Conservation (phyloP, 2,329 filamentous ascomycete genomes). For the Huntiella decipiens region DNA sequence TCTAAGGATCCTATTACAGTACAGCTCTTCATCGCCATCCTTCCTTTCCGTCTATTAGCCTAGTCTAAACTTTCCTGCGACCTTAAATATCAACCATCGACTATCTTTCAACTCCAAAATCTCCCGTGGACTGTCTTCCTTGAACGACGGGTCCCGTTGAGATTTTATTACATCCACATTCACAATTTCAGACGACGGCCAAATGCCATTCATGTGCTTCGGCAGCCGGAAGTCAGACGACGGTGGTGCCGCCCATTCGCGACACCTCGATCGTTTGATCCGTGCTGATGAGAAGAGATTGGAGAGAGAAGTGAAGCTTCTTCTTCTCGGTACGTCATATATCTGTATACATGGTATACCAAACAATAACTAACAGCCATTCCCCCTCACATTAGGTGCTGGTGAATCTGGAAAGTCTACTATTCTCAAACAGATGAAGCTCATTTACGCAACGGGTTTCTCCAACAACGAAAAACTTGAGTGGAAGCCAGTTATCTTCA, state of each 20-base stretch:
- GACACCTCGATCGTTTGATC: slow-evolving; percentile 72
- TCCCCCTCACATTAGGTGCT: slow-evolving; percentile 41
- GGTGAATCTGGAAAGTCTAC: slow-evolving; percentile 86
- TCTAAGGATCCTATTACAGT: no score
- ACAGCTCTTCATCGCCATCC: no score
- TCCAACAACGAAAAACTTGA: slow-evolving; percentile 75
- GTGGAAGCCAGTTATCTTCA: slow-evolving; percentile 90
- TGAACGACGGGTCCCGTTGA: no score
- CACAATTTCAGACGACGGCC: slow-evolving; percentile 12
- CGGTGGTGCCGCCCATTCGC: slow-evolving; percentile 34
- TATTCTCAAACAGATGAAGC: slow-evolving; percentile 95
- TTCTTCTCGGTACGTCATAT: slow-evolving; percentile 54
- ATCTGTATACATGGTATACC: neutral
- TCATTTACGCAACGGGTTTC: slow-evolving; percentile 90
- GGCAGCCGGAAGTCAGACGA: slow-evolving; percentile 33
- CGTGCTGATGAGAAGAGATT: slow-evolving; percentile 75
- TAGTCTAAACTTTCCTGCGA: no score
- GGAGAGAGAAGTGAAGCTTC: slow-evolving; percentile 76
- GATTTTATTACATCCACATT: neutral
- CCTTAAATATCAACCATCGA: no score
- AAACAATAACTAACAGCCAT: slow-evolving; percentile 9
- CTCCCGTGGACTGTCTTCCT: no score
- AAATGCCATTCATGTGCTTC: slow-evolving; percentile 38
- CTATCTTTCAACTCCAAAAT: no score
- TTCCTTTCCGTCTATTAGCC: no score